phyloP scores from a whole-genome alignment of 257 asterid genomes.

The Prunella vulgaris region DNA sequence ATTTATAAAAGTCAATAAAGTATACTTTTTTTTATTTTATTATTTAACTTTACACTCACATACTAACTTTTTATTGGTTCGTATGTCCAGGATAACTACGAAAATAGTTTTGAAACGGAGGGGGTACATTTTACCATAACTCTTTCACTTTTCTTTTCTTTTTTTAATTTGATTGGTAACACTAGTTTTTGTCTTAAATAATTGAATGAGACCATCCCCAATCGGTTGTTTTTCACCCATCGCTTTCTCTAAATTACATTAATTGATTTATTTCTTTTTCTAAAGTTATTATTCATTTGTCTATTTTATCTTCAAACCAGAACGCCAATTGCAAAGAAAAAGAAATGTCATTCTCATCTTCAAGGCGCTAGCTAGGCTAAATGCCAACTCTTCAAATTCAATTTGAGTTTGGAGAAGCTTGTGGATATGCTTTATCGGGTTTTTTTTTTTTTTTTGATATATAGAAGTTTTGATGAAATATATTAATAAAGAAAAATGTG shows the following conservation, averaged over 20 bases:
- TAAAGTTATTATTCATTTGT: background rate
- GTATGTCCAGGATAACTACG: no score
- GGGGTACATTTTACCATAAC: no score
- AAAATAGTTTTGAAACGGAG: no score
- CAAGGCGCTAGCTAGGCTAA: background rate
- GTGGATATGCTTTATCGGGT: background rate
- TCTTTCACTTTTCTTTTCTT: no score
- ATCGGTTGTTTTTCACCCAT: background rate
- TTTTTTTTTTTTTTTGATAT: no score
- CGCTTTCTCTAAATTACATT: background rate
- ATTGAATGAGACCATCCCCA: background rate
- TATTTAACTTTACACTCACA: no score
- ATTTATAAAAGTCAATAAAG: no score
- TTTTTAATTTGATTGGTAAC: no score
- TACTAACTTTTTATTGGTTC: no score
- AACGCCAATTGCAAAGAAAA: background rate
- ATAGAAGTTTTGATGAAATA: background rate
- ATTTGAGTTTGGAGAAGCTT: background rate
- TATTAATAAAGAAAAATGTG: background rate
- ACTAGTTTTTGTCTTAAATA: no score
- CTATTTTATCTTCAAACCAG: background rate
- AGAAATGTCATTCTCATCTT: background rate
- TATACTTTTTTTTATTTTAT: no score
- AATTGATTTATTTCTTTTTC: no score
- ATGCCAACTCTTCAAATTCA: background rate